phyloP scores from a whole-genome alignment of 768 basidiomycete genomes.

The Chalciporus pseudorubinellus region DNA sequence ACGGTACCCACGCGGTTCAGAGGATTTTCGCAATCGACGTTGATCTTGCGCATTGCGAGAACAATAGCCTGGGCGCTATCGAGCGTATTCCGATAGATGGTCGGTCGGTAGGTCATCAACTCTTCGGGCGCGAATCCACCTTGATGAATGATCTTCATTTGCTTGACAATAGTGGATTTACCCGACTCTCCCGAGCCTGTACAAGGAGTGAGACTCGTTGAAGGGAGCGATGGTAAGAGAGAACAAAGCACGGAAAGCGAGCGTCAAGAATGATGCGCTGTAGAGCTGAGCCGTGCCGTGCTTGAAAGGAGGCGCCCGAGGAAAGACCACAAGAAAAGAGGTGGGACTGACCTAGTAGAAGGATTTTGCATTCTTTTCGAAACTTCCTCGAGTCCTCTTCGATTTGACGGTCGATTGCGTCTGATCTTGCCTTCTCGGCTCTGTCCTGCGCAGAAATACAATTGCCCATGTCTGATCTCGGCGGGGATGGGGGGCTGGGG shows the following conservation, averaged over 20 bases:
- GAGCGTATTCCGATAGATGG: conserved; percentile 83
- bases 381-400: conserved; percentile 84
- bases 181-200: conserved; percentile 93
- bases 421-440: conserved; percentile 59
- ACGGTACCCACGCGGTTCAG: conserved; percentile 51
- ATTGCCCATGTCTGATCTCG: conserved; percentile 54
- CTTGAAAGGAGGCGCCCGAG: conserved; percentile 10
- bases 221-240: neutral
- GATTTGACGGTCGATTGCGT: conserved; percentile 77
- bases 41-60: conserved; percentile 82
- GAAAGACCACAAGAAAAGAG: neutral
- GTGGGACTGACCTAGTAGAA: conserved; percentile 74
- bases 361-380: conserved; percentile 88
- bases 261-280: too few species aligned
- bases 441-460: conserved; percentile 59
- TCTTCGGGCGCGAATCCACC: conserved; percentile 82
- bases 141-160: conserved; percentile 99
- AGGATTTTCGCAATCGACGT: conserved; percentile 69
- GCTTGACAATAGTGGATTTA: conserved; percentile 95
- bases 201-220: neutral
- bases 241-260: neutral
- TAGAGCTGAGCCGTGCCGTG: too few species aligned
- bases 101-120: conserved; percentile 69
- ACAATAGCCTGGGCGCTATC: conserved; percentile 88
- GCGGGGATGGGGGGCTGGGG: neutral